These are phyloP conservation scores for Opeltia flavorubescens DNA, from an alignment of 495 filamentous ascomycete genomes.

Conservation along the genomic window DNA sequence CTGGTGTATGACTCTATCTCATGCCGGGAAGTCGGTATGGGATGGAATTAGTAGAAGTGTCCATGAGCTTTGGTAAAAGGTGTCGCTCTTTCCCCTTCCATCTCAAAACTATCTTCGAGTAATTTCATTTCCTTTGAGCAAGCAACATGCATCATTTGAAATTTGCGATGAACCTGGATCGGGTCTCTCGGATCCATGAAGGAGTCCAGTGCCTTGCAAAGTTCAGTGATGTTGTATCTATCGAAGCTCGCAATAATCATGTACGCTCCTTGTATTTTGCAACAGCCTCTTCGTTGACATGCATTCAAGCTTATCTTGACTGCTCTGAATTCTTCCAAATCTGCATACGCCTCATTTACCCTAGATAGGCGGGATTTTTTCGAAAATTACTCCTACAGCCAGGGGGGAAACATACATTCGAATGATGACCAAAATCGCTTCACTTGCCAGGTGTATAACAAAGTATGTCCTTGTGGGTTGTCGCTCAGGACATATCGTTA, in stretches of 20 bases:
- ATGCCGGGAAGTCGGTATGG: too few species aligned
- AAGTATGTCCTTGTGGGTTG: slow-evolving; percentile 27
- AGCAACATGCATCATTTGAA: slow-evolving; percentile 51
- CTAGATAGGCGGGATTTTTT: slow-evolving; percentile 70
- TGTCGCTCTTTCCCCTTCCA: too few species aligned
- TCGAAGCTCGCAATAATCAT: slow-evolving; percentile 67
- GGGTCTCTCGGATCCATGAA: slow-evolving; percentile 64
- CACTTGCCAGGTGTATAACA: slow-evolving; percentile 60
- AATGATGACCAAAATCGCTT: slow-evolving; percentile 37
- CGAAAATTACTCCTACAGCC: slow-evolving; percentile 53
- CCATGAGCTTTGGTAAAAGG: too few species aligned
- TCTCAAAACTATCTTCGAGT: neutral
- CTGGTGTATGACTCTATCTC: too few species aligned
- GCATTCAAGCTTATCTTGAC: slow-evolving; percentile 56
- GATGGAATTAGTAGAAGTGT: too few species aligned
- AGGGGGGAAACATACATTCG: slow-evolving; percentile 16
- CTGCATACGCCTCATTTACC: slow-evolving; percentile 73
- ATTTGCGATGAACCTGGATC: slow-evolving; percentile 65
- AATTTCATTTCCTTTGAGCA: neutral
- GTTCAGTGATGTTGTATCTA: slow-evolving; percentile 78
- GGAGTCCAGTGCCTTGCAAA: slow-evolving; percentile 74
- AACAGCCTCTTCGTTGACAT: neutral
- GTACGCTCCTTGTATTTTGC: slow-evolving; percentile 25
- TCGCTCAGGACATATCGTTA: neutral
- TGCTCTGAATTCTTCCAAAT: slow-evolving; percentile 82